Conservation (phyloP, 495 filamentous ascomycete species). For the Hypoxylon lienhwacheense region DNA sequence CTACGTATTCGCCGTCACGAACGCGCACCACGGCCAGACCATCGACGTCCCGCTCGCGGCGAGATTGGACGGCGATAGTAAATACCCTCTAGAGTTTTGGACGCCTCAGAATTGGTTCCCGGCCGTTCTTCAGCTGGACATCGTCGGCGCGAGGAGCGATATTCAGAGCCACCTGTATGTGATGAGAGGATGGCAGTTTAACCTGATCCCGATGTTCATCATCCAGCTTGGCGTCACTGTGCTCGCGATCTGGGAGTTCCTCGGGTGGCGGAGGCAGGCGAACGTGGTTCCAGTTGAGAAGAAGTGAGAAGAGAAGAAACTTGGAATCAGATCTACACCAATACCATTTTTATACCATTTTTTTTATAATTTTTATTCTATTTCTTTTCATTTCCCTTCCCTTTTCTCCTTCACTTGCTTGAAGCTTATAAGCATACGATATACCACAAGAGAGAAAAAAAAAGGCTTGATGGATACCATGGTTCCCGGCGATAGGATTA, state of each 20-base stretch:
- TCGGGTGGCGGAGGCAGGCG: slow-evolving; percentile 23
- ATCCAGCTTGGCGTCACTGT: slow-evolving; percentile 42
- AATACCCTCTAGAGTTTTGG: slow-evolving; percentile 53
- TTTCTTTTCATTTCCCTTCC: too few relatives aligned
- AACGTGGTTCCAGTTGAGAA: slow-evolving; percentile 3
- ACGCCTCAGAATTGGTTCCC: slow-evolving; percentile 60
- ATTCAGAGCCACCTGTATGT: slow-evolving; percentile 46
- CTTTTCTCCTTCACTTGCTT: too few relatives aligned
- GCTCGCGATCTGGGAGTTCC: slow-evolving; percentile 27
- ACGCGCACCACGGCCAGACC: slow-evolving; percentile 44
- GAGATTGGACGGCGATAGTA: slow-evolving; percentile 36
- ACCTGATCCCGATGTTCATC: slow-evolving; percentile 56
- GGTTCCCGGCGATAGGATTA: too few relatives aligned
- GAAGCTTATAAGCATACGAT: too few relatives aligned
- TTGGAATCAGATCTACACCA: neutral
- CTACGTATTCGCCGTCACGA: slow-evolving; percentile 51
- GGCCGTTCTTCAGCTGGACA: slow-evolving; percentile 50
- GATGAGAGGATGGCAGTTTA: slow-evolving; percentile 58
- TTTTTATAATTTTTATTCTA: too few relatives aligned
- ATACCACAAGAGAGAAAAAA: too few relatives aligned
- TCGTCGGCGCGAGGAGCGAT: slow-evolving; percentile 40
- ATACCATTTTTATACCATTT: too few relatives aligned
- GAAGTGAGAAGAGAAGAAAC: neutral
- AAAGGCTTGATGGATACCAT: too few relatives aligned
- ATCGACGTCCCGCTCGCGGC: slow-evolving; percentile 44